phyloP scores from a whole-genome alignment of 148 eudicot genomes.

The Fagopyrum tataricum region DNA sequence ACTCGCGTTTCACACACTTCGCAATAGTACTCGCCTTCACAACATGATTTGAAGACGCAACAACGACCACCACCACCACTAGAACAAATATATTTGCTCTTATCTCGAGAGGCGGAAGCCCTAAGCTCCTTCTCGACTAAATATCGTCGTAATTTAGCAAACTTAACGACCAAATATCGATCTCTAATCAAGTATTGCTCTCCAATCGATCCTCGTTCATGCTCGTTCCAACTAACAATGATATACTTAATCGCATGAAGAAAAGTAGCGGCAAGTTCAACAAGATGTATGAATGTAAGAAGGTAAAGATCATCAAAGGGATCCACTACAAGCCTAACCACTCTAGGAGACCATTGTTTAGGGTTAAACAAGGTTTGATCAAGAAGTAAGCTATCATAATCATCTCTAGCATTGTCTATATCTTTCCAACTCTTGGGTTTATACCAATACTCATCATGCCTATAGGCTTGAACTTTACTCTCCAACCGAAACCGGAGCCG shows the following conservation, averaged over 20 bases:
- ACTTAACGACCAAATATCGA: background rate
- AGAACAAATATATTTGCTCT: background rate
- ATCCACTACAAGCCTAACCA: background rate
- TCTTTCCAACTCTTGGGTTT: background rate
- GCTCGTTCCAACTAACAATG: background rate
- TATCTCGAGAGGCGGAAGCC: background rate
- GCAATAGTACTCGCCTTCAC: background rate
- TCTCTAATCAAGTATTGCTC: background rate
- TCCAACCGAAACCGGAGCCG: background rate
- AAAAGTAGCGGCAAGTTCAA: background rate
- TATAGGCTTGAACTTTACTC: background rate
- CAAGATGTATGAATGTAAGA: background rate
- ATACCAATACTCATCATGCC: background rate
- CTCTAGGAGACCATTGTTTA: background rate
- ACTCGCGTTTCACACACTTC: background rate
- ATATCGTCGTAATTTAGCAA: background rate
- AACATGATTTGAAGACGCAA: background rate
- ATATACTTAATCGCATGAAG: background rate
- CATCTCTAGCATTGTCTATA: background rate
- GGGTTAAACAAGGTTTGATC: too few species aligned
- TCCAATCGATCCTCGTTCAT: background rate
- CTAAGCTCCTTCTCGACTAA: background rate
- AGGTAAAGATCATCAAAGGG: background rate
- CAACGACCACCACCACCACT: background rate
- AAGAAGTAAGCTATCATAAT: background rate